phyloP scores from a whole-genome alignment of 163 green algal species.

The Scenedesmus sp. region DNA sequence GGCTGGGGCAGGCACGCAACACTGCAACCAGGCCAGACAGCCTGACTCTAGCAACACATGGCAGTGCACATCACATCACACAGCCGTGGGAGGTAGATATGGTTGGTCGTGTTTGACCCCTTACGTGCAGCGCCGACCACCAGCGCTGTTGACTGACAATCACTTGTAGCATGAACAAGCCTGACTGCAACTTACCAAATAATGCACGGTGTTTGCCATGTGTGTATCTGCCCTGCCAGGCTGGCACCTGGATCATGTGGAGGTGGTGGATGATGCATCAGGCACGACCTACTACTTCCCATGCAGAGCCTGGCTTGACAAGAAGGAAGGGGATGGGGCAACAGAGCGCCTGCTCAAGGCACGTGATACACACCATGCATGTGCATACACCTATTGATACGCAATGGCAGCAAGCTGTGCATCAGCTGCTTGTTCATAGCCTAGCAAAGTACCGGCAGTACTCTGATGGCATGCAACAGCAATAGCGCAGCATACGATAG shows the following conservation, averaged over 20 bases:
- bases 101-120: background rate
- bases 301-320: conserved; percentile 73
- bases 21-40: no score
- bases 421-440: background rate
- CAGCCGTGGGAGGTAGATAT: background rate
- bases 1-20: background rate
- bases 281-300: conserved; percentile 66
- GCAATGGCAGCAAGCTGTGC: background rate
- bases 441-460: no score
- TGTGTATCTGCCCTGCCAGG: conserved; percentile 18
- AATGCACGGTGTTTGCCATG: no score
- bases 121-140: background rate
- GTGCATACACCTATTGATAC: background rate
- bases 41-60: no score
- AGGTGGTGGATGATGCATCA: conserved; percentile 61
- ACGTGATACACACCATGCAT: background rate
- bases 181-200: background rate
- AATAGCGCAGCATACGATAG: no score
- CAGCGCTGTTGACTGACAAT: background rate
- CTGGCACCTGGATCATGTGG: conserved; percentile 74
- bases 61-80: no score
- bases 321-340: conserved; percentile 51
- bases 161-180: background rate
- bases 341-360: conserved; percentile 57
- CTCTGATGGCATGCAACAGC: no score